Evolutionary conservation across 768 basidiomycete genomes (phyloP), one percentile per base, ranked within the genome.

Genomic region (Tubosaeta sp.): DNA sequence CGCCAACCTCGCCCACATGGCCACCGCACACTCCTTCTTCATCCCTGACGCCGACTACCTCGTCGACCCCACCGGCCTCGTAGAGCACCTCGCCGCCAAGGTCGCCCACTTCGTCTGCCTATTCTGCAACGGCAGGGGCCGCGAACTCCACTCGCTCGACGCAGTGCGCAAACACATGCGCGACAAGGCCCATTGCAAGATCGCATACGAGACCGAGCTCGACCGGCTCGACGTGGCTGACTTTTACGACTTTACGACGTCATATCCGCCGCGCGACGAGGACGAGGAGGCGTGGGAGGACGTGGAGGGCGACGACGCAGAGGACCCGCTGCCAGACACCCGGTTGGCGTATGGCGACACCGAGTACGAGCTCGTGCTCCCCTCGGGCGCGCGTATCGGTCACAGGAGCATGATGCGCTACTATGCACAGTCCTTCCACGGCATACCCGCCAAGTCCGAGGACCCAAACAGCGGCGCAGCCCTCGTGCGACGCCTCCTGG

Each of bases 141-240:
- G 84, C 54, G 93, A 92, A 62, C 93, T 93, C 70, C 81, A 84
- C 52, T 86, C 83, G 14, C 64, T 95, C 48, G 87, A 92, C 4
- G 95, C 95, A 0, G 94, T 91, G 5, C 77, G 94, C 59, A 91
- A 90, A 63, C 97, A 99, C 67, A 99, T 99, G 97, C 55, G 82
- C 37, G 95, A 95, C 76, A 98, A 98, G 73, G 79, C 82, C 52
- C 97, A 99, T 64, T 97, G 95, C 79, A 97, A 97, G 72, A 83
- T 99, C 57, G 88, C 91, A 0, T 98, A 95, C 69, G 91, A 93
- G 53, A 71, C 79, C 1, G 85, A 90, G 60, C 65, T 73, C 35
- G 92, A 97, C 64, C 81, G 84, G 38, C 80, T 95, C 48, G 95
- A 95, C 59, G 58, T 95, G 6, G 90, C 93, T 0, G 95, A 97